Evolutionary conservation across 2,329 filamentous ascomycete species (phyloP).

Genomic region (Macrophomina pseudophaseolina): DNA sequence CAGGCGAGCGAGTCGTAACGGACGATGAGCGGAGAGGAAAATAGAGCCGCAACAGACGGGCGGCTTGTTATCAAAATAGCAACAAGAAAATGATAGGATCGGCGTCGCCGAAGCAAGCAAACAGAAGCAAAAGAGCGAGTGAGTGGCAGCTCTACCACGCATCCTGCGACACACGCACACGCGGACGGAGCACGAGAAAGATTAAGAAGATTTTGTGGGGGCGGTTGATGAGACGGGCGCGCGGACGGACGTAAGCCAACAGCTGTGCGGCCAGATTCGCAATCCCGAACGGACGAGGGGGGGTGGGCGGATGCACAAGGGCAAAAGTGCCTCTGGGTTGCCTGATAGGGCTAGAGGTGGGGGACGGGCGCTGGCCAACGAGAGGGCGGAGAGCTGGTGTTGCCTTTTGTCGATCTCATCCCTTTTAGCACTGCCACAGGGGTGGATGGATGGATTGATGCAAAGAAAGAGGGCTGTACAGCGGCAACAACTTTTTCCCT

Average conservation of each 20-base stretch:
- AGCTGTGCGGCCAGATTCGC: background rate
- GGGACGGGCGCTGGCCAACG: background rate
- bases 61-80: background rate
- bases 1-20: too few relatives aligned
- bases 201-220: background rate
- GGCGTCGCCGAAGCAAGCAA: background rate
- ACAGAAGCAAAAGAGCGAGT: background rate
- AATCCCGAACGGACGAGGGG: background rate
- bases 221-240: too few relatives aligned
- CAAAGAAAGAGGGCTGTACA: background rate
- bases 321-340: background rate
- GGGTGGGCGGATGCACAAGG: background rate
- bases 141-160: background rate
- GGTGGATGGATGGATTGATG: background rate
- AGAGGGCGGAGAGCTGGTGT: background rate
- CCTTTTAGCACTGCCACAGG: slow-evolving; percentile 6
- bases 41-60: background rate
- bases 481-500: slow-evolving; percentile 1
- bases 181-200: too few relatives aligned
- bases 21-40: background rate
- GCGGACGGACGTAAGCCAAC: background rate
- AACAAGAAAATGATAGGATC: background rate
- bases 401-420: background rate
- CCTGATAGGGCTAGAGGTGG: background rate
- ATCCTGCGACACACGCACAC: too few relatives aligned